Conservation (phyloP, 345 rosid species). For the Garcia nutans region DNA sequence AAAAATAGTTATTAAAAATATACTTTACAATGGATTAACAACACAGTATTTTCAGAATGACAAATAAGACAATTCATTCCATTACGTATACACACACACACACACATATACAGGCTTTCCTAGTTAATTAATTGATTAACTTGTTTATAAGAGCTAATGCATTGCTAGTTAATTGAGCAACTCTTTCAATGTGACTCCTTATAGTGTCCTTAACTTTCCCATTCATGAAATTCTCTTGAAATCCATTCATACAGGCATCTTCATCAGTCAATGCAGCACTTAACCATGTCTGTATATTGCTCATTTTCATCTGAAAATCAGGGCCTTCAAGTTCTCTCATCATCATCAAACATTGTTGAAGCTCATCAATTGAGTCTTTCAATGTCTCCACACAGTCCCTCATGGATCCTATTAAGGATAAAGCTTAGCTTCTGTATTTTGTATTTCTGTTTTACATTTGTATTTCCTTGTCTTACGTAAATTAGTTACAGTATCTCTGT, state of each 20-base stretch:
- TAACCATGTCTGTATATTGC: conserved; percentile 44
- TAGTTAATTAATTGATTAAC: neutral
- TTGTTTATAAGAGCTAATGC: conserved; percentile 39
- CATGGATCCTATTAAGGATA: conserved; percentile 16
- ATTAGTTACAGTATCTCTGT: too few species aligned
- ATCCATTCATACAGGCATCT: conserved; percentile 41
- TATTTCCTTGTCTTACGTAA: too few species aligned
- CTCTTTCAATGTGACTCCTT: conserved; percentile 24
- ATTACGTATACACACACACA: too few species aligned
- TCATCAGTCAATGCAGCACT: conserved; percentile 52
- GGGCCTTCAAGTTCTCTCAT: conserved; percentile 38
- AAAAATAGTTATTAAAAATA: neutral
- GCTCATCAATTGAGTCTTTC: conserved; percentile 36
- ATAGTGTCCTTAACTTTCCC: conserved; percentile 28
- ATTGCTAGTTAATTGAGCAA: conserved; percentile 43
- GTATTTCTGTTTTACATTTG: too few species aligned
- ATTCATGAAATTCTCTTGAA: conserved; percentile 24
- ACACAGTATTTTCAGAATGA: conserved; percentile 24
- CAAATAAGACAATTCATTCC: conserved; percentile 17
- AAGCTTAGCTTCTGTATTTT: too few species aligned
- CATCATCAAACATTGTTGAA: conserved; percentile 26
- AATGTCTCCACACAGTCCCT: conserved; percentile 40
- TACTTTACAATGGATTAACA: neutral
- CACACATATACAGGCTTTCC: neutral
- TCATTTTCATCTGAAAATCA: conserved; percentile 32